These are phyloP conservation scores for Chiua virens DNA, from an alignment of 768 basidiomycete species.

Conservation along the genomic window DNA sequence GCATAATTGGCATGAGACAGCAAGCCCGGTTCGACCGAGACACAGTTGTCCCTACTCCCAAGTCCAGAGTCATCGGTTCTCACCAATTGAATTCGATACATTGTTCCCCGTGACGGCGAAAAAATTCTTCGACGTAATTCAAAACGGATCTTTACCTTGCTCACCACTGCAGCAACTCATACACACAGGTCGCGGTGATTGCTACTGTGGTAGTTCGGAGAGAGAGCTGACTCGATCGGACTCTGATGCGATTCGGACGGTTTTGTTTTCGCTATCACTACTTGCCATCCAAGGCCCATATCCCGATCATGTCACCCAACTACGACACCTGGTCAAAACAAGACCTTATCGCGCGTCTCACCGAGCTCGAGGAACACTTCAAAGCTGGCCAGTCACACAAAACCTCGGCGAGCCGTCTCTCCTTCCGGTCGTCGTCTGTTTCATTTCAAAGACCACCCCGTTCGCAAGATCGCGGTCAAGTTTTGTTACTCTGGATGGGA, in stretches of 20 bases:
- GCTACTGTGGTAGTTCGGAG: no score
- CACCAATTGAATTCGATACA: no score
- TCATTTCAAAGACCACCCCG: conserved; percentile 65
- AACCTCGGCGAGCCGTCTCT: conserved; percentile 12
- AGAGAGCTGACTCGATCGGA: no score
- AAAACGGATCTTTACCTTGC: no score
- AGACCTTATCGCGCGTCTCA: conserved; percentile 66
- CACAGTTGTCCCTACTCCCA: no score
- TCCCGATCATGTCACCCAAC: conserved; percentile 37
- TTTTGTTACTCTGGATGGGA: conserved; percentile 93
- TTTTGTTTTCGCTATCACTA: conserved; percentile 35
- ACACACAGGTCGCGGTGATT: no score
- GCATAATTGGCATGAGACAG: no score
- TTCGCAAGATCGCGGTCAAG: conserved; percentile 90
- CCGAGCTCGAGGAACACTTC: conserved; percentile 47
- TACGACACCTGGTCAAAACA: conserved; percentile 65
- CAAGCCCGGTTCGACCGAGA: no score
- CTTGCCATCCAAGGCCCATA: conserved; percentile 26
- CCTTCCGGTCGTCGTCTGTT: conserved; percentile 44
- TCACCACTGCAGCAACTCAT: no score
- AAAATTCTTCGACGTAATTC: no score
- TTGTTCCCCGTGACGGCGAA: no score
- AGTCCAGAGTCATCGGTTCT: no score
- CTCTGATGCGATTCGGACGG: conserved; percentile 33
- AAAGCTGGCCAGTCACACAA: conserved; percentile 10